Evolutionary conservation across 2,329 filamentous ascomycete genomes (phyloP).

Genomic region (Didymella pinodella): DNA sequence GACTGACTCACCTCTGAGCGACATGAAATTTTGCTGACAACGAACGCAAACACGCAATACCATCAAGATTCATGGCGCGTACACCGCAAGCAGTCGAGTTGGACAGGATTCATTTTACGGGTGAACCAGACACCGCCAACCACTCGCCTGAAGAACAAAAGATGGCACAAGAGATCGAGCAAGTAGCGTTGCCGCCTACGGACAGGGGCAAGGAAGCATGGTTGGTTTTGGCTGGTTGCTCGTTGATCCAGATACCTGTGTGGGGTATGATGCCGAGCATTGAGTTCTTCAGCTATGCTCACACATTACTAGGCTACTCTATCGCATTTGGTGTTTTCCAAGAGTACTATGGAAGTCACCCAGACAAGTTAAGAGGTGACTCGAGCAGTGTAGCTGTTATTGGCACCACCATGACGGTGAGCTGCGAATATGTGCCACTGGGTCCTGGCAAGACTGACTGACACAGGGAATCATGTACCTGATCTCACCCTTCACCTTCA

Average conservation of each 20-base stretch:
- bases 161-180: conserved; percentile 26
- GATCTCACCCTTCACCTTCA: conserved; percentile 49
- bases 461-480: conserved; percentile 55
- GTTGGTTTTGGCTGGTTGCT: conserved; percentile 34
- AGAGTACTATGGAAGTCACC: conserved; percentile 30
- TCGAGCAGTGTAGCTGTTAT: conserved; percentile 26
- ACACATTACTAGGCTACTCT: conserved; percentile 27
- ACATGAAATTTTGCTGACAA: neutral
- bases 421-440: neutral
- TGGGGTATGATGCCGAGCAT: conserved; percentile 27
- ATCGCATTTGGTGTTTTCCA: conserved; percentile 35
- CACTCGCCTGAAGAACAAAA: conserved; percentile 10
- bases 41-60: neutral
- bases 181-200: conserved; percentile 22
- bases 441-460: neutral
- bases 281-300: neutral
- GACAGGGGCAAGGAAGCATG: conserved; percentile 34
- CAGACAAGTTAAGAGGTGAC: conserved; percentile 18
- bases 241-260: conserved; percentile 34
- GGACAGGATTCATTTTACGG: neutral
- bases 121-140: neutral
- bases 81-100: conserved; percentile 8
- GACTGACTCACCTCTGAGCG: neutral
- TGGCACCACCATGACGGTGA: conserved; percentile 33
- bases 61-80: conserved; percentile 1